Conservation (phyloP, 1,139 yeast species). For the Suhomyces anneliseae region DNA sequence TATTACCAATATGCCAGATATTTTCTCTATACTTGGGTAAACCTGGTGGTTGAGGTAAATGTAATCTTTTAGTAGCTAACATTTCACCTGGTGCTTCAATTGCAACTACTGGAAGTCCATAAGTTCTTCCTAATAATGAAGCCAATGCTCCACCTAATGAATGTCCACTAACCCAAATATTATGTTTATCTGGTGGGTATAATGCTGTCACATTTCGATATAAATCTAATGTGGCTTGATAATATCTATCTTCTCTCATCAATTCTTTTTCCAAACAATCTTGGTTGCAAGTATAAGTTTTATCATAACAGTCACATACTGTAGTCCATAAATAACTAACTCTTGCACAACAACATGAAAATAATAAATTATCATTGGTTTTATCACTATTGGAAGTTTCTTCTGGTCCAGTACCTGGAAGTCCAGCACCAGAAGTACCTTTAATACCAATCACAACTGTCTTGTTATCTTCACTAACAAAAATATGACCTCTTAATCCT, state of each 20-base stretch:
- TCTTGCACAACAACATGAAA: conserved; percentile 96
- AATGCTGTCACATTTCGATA: conserved; percentile 67
- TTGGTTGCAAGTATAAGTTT: conserved; percentile 86
- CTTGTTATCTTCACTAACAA: conserved; percentile 62
- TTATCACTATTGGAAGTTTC: conserved; percentile 83
- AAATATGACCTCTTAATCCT: conserved; percentile 90
- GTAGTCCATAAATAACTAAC: conserved; percentile 91
- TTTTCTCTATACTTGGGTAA: conserved; percentile 76
- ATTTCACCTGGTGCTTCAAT: conserved; percentile 94
- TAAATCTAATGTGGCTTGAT: conserved; percentile 75
- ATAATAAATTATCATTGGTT: conserved; percentile 80
- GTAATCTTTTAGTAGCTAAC: conserved; percentile 78
- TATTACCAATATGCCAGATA: conserved; percentile 94
- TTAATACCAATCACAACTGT: conserved; percentile 81
- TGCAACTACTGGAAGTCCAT: conserved; percentile 85
- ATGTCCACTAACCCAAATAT: conserved; percentile 93
- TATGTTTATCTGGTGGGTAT: conserved; percentile 63
- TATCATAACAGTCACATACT: conserved; percentile 90
- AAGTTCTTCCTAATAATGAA: conserved; percentile 80
- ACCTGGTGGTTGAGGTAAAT: conserved; percentile 93
- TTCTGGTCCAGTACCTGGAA: conserved; percentile 71
- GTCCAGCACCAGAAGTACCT: conserved; percentile 89
- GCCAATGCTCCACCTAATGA: conserved; percentile 92
- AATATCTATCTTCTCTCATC: conserved; percentile 74
- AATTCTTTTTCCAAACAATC: conserved; percentile 80